These are phyloP conservation scores for Plantago major DNA, from an alignment of 257 asterid genomes.

Conservation along the genomic window DNA sequence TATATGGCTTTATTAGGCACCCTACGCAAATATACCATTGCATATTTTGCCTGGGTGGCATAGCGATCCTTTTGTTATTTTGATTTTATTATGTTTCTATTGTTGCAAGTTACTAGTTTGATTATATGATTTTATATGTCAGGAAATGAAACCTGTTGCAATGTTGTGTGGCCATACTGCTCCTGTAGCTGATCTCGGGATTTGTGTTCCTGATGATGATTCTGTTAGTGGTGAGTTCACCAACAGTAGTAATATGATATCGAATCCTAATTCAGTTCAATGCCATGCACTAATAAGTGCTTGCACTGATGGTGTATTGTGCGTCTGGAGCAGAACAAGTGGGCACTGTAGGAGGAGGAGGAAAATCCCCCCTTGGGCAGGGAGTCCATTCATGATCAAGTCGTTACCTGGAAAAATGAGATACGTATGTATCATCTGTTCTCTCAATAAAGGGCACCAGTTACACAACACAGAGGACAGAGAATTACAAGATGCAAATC, in stretches of 20 bases:
- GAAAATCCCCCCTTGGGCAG: slow-evolving; percentile 96
- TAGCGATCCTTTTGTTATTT: background rate
- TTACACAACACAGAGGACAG: slow-evolving; percentile 31
- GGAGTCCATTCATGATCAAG: slow-evolving; percentile 64
- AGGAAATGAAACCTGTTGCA: slow-evolving; percentile 85
- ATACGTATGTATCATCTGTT: slow-evolving; percentile 69
- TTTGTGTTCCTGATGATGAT: slow-evolving; percentile 67
- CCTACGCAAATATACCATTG: no score
- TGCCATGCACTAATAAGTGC: slow-evolving; percentile 74
- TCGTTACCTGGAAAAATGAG: slow-evolving; percentile 62
- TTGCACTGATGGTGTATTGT: slow-evolving; percentile 78
- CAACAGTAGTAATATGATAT: slow-evolving; percentile 30
- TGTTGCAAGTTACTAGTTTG: slow-evolving; percentile 9
- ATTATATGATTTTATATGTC: slow-evolving; percentile 27
- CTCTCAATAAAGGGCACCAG: slow-evolving; percentile 37
- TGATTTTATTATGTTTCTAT: background rate
- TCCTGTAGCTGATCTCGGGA: slow-evolving; percentile 68
- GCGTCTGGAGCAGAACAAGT: slow-evolving; percentile 86
- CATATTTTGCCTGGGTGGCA: background rate
- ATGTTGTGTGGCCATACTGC: slow-evolving; percentile 93
- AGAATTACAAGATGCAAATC: slow-evolving; percentile 34
- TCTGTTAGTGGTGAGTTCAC: slow-evolving; percentile 41
- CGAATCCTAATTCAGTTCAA: slow-evolving; percentile 33
- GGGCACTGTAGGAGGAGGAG: slow-evolving; percentile 91
- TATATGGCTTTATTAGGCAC: no score